Conservation (phyloP, 2,329 filamentous ascomycete genomes). For the Alternaria sp. region DNA sequence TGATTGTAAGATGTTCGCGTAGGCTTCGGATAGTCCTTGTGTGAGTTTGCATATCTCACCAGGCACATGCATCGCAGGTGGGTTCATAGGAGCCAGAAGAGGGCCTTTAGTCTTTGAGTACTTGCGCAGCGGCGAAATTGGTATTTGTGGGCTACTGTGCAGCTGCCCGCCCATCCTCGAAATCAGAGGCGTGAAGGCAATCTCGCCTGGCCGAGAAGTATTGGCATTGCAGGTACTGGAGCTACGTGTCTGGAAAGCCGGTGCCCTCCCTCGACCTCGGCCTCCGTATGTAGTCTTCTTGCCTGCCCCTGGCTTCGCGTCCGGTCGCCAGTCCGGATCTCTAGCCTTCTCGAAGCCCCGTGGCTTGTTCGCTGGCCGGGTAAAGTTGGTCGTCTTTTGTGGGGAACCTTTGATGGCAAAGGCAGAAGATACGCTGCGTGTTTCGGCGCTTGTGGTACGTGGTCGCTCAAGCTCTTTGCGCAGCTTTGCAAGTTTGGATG, state of each 20-base stretch:
- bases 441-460: slow-evolving; percentile 30
- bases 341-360: slow-evolving; percentile 45
- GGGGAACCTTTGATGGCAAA: slow-evolving; percentile 40
- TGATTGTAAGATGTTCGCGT: slow-evolving; percentile 48
- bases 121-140: slow-evolving; percentile 40
- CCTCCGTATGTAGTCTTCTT: slow-evolving; percentile 50
- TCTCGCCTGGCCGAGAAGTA: slow-evolving; percentile 42
- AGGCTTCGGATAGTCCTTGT: slow-evolving; percentile 44
- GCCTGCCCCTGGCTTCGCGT: slow-evolving; percentile 27
- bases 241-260: slow-evolving; percentile 10
- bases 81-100: slow-evolving; percentile 32
- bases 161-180: slow-evolving; percentile 39
- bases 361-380: slow-evolving; percentile 40
- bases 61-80: slow-evolving; percentile 35
- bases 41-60: slow-evolving; percentile 43
- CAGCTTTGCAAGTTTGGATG: slow-evolving; percentile 53
- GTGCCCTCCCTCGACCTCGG: slow-evolving; percentile 32
- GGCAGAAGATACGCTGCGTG: slow-evolving; percentile 32
- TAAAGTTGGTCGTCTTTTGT: slow-evolving; percentile 38
- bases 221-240: slow-evolving; percentile 4
- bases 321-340: slow-evolving; percentile 52
- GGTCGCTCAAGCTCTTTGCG: slow-evolving; percentile 45
- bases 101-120: slow-evolving; percentile 35
- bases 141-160: slow-evolving; percentile 43
- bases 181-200: slow-evolving; percentile 49